Conservation (phyloP, 225 moss, liverwort and hornwort species). For the Takakia lepidozioides region DNA sequence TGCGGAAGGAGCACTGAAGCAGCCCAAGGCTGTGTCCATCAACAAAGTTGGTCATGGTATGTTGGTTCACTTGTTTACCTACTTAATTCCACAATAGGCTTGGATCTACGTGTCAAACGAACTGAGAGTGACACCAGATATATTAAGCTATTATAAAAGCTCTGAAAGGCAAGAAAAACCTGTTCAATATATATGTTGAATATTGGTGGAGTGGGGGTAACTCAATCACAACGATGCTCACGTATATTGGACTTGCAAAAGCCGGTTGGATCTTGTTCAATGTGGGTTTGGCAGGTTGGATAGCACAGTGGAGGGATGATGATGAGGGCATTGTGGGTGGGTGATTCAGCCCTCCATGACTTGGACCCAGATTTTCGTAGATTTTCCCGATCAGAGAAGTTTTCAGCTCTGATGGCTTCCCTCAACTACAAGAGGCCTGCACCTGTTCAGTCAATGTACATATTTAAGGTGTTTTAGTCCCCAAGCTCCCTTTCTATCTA, state of each 20-base stretch:
- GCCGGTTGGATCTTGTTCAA: too few species aligned
- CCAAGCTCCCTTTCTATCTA: not conserved
- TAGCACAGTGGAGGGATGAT: not conserved
- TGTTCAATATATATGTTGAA: not conserved
- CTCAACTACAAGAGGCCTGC: slow-evolving; percentile 72
- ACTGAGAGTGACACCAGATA: not conserved
- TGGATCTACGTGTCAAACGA: too few species aligned
- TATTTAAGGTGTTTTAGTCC: slow-evolving; percentile 67
- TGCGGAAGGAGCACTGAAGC: slow-evolving; percentile 56
- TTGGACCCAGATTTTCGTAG: slow-evolving; percentile 79
- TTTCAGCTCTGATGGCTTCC: slow-evolving; percentile 62
- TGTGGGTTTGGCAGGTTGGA: too few species aligned
- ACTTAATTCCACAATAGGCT: too few species aligned
- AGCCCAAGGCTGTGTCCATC: slow-evolving; percentile 78
- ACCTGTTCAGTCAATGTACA: slow-evolving; percentile 95
- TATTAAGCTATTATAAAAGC: not conserved
- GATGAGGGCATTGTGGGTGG: slow-evolving; percentile 9
- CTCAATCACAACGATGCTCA: too few species aligned
- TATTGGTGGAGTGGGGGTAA: too few species aligned
- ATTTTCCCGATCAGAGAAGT: slow-evolving; percentile 79
- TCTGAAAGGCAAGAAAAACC: not conserved
- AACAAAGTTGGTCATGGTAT: slow-evolving; percentile 99
- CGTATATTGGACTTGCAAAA: too few species aligned
- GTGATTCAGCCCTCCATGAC: slow-evolving; percentile 77
- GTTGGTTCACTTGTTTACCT: slow-evolving; percentile 4